phyloP scores from a whole-genome alignment of 2,329 filamentous ascomycete genomes.

The Knufia fluminis region DNA sequence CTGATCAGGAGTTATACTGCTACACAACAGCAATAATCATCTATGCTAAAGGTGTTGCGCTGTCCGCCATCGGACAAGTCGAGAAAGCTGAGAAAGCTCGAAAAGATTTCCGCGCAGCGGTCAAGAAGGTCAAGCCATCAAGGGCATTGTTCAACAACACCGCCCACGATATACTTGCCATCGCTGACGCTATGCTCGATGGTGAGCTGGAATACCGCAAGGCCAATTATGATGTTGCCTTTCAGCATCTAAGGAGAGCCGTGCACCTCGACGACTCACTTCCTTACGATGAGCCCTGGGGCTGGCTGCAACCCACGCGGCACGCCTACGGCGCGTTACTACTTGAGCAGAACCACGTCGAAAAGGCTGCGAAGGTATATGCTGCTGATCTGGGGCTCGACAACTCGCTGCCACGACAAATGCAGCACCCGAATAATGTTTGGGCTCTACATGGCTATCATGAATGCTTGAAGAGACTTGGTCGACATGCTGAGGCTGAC shows the following conservation, averaged over 20 bases:
- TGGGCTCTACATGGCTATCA: conserved; percentile 67
- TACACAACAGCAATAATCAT: conserved; percentile 59
- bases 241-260: conserved; percentile 48
- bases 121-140: conserved; percentile 45
- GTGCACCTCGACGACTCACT: conserved; percentile 54
- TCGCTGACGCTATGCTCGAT: conserved; percentile 58
- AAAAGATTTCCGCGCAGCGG: conserved; percentile 43
- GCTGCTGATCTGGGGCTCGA: conserved; percentile 52
- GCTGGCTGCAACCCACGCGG: conserved; percentile 66
- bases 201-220: conserved; percentile 65
- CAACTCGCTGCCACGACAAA: conserved; percentile 52
- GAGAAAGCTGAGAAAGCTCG: conserved; percentile 47
- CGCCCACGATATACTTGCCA: conserved; percentile 52
- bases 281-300: conserved; percentile 67
- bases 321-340: conserved; percentile 63
- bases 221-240: conserved; percentile 50
- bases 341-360: conserved; percentile 54
- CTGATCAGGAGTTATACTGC: conserved; percentile 54
- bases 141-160: conserved; percentile 63
- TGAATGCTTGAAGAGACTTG: conserved; percentile 55
- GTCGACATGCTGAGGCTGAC: conserved; percentile 38
- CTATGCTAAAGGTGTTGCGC: conserved; percentile 60
- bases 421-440: conserved; percentile 62
- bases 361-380: conserved; percentile 50
- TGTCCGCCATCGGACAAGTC: conserved; percentile 49